Percentiles rank a stretch among this genome's conserved stretches.
Evolutionary conservation across 768 basidiomycete species (phyloP).

Genomic region (Russula earlei): DNA sequence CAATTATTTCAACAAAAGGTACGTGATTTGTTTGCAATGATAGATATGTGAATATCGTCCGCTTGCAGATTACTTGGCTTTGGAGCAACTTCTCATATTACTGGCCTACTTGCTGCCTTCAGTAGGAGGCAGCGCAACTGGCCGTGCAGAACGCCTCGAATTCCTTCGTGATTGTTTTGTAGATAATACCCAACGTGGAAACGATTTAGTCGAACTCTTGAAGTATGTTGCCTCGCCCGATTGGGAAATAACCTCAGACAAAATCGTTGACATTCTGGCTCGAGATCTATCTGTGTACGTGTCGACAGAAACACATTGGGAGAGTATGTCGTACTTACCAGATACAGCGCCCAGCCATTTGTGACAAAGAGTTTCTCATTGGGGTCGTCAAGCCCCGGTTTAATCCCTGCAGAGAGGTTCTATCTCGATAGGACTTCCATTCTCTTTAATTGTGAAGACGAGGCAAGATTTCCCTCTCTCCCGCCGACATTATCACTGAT

Average conservation of each 20-base stretch:
- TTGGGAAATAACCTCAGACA: slow-evolving; percentile 17
- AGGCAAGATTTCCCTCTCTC: slow-evolving; percentile 2
- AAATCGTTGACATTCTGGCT: slow-evolving; percentile 19
- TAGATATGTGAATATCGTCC: background rate
- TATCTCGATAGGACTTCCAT: slow-evolving; percentile 15
- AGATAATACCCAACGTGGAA: background rate
- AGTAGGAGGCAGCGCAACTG: background rate
- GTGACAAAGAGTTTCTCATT: slow-evolving; percentile 5
- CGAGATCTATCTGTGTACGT: slow-evolving; percentile 19
- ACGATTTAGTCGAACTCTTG: slow-evolving; percentile 16
- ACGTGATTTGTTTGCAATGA: background rate
- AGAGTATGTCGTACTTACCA: background rate
- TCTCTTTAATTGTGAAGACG: slow-evolving; percentile 16
- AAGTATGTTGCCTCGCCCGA: slow-evolving; percentile 9
- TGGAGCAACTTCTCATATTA: slow-evolving; percentile 18
- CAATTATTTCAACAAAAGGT: slow-evolving; percentile 13
- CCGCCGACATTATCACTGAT: background rate
- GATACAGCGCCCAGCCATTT: slow-evolving; percentile 17
- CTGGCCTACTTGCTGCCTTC: slow-evolving; percentile 16
- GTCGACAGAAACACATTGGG: background rate
- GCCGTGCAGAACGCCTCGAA: slow-evolving; percentile 6
- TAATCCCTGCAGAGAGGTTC: slow-evolving; percentile 10
- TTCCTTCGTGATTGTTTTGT: slow-evolving; percentile 17
- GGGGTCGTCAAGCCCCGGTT: background rate
- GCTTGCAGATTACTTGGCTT: slow-evolving; percentile 13